Percentiles rank a stretch among this genome's conserved stretches.
phyloP scores from a whole-genome alignment of 192 early-diverging fungal species.

The Kickxella alabastrina region DNA sequence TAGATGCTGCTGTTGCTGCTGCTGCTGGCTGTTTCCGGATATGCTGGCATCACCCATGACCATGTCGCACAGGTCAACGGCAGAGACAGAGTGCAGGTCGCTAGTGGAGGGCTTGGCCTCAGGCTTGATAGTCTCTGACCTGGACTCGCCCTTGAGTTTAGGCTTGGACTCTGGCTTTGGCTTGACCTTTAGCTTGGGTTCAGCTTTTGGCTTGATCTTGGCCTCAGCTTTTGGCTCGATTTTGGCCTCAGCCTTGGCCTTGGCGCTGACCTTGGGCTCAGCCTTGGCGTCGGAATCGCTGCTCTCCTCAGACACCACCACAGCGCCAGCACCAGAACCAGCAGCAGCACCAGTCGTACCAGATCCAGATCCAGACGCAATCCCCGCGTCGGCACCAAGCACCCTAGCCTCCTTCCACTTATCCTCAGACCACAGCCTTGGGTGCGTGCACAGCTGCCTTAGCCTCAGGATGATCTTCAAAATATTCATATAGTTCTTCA shows the following conservation, averaged over 20 bases:
- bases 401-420: slow-evolving; percentile 47
- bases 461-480: slow-evolving; percentile 53
- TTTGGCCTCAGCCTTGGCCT: neutral
- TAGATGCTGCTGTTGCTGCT: neutral
- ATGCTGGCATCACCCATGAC: slow-evolving; percentile 3
- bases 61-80: slow-evolving; percentile 10
- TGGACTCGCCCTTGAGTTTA: neutral
- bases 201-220: neutral
- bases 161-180: neutral
- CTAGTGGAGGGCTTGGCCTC: neutral
- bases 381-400: slow-evolving; percentile 21
- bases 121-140: neutral
- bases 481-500: slow-evolving; percentile 67
- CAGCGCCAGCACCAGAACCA: too few relatives aligned
- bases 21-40: slow-evolving; percentile 2
- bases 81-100: too few relatives aligned
- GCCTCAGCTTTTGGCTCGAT: neutral
- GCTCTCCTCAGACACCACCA: neutral
- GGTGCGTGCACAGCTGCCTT: slow-evolving; percentile 70
- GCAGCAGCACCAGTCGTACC: too few relatives aligned
- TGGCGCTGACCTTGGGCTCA: neutral
- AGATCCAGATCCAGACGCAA: too few relatives aligned
- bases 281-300: neutral
- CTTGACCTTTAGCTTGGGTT: neutral
- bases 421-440: slow-evolving; percentile 46